phyloP scores from a whole-genome alignment of 495 filamentous ascomycete species.

The Xylaria palmicola region DNA sequence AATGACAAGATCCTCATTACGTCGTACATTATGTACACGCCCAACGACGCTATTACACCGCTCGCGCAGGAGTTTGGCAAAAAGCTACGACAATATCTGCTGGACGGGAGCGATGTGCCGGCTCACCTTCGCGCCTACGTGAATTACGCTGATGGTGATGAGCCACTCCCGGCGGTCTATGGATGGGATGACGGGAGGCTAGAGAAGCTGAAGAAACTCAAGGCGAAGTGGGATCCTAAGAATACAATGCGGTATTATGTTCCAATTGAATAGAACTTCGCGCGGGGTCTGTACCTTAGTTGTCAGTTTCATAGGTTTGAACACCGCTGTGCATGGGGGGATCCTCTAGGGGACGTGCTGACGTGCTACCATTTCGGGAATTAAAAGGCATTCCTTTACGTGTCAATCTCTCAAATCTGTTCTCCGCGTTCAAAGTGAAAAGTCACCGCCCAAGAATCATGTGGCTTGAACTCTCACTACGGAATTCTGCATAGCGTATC shows the following conservation, averaged over 20 bases:
- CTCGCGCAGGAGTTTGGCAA: neutral
- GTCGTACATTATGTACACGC: slow-evolving; percentile 6
- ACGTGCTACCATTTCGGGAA: too few relatives aligned
- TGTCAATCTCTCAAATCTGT: too few relatives aligned
- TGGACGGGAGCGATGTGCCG: slow-evolving; percentile 8
- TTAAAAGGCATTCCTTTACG: too few relatives aligned
- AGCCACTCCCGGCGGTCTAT: slow-evolving; percentile 42
- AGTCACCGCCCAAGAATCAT: too few relatives aligned
- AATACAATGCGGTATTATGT: slow-evolving; percentile 44
- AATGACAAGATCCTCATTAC: slow-evolving; percentile 15
- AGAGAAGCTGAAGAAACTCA: slow-evolving; percentile 36
- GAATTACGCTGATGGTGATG: slow-evolving; percentile 50
- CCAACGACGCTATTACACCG: neutral
- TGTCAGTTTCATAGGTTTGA: too few relatives aligned
- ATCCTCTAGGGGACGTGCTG: too few relatives aligned
- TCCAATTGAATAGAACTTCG: slow-evolving; percentile 30
- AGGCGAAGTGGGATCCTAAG: slow-evolving; percentile 41
- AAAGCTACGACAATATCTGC: neutral
- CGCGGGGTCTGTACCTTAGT: too few relatives aligned
- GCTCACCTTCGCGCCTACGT: slow-evolving; percentile 35
- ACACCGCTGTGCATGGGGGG: too few relatives aligned
- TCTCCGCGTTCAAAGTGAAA: too few relatives aligned
- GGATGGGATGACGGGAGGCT: slow-evolving; percentile 48
- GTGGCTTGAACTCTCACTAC: too few relatives aligned
- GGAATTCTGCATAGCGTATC: too few relatives aligned